Conservation (phyloP, 2,329 filamentous ascomycete species). For the Cladosporium sp. region DNA sequence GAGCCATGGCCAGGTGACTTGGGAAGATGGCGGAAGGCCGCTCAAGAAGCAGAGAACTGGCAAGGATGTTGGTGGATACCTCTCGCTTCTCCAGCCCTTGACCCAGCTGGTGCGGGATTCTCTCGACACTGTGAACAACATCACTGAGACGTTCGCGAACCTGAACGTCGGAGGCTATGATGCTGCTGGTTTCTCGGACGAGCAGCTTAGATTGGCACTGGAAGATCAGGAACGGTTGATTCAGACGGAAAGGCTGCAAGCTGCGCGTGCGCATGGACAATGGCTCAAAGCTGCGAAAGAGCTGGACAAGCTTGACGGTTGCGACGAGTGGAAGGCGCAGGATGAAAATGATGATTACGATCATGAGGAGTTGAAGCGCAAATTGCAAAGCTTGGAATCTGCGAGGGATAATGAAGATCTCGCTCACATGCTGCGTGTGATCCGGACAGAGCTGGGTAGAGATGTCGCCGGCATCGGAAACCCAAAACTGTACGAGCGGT, state of each 20-base stretch:
- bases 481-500: constrained; percentile 74
- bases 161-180: constrained; percentile 4
- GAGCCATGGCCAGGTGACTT: not conserved
- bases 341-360: constrained; percentile 67
- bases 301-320: constrained; percentile 74
- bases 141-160: constrained; percentile 1
- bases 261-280: constrained; percentile 38
- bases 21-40: constrained; percentile 9
- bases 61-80: constrained; percentile 13
- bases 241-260: constrained; percentile 5
- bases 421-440: constrained; percentile 70
- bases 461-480: constrained; percentile 85
- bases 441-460: constrained; percentile 75
- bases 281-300: constrained; percentile 74
- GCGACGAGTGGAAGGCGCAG: constrained; percentile 75
- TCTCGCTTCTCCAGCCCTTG: constrained; percentile 15
- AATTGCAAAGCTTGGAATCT: constrained; percentile 69
- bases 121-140: constrained; percentile 15
- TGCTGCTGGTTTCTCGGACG: constrained; percentile 4
- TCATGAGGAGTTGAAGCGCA: constrained; percentile 61
- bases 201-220: constrained; percentile 13
- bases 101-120: constrained; percentile 15
- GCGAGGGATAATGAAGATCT: constrained; percentile 70
- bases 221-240: constrained; percentile 9
- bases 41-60: constrained; percentile 14